Base-by-base conservation (phyloP, 441 rosid genomes). In the Croton setiger region DNA sequence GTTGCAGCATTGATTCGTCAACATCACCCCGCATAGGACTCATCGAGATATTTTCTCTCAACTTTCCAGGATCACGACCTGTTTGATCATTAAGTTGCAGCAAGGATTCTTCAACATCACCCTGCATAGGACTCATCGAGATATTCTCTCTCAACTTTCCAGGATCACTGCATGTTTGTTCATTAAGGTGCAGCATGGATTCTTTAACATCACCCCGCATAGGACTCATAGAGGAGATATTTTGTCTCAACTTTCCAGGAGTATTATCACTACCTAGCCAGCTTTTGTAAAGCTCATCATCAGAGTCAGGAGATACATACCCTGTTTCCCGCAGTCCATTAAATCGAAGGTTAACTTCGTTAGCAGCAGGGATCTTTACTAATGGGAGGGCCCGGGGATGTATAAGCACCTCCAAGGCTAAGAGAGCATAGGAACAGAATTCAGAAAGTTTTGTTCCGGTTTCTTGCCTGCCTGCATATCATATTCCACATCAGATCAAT, bases 321-420 rank as follows among this genome's bases (percentile, higher is more conserved):
- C 72, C 75, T 8, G 49, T 57, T 70, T 66, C 79, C 63, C 20
- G 80, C 13, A 44, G 66, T 66, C 66, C 76, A 64, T 65, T 77
- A 69, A 74, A 72, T 49, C 66, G 68, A 53, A 20, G 20, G 69
- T 76, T 55, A 71, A 65, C 68, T 54, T 74, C 79, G 64, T 64
- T 48, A 21, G 64, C 54, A 12, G 92, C 48, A 5, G 80, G 76
- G 36, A 77, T 78, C 76, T 82, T 82, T 27, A 75, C 80, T 53
- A 85, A 63, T 5, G 96, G 90, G 70, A 85, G 88, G 49, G 80
- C 86, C 76, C 97, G 80, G 1, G 97, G 97, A 81, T 90, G 98
- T 63, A 92, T 84, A 70, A 92, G 86, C 67, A 85, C 90, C 82
- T 89, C 99, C 81, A 90, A 80, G 60, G 87, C 80, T 72, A 86